phyloP scores from a whole-genome alignment of 495 filamentous ascomycete species.

The Aspergillus haitiensis region DNA sequence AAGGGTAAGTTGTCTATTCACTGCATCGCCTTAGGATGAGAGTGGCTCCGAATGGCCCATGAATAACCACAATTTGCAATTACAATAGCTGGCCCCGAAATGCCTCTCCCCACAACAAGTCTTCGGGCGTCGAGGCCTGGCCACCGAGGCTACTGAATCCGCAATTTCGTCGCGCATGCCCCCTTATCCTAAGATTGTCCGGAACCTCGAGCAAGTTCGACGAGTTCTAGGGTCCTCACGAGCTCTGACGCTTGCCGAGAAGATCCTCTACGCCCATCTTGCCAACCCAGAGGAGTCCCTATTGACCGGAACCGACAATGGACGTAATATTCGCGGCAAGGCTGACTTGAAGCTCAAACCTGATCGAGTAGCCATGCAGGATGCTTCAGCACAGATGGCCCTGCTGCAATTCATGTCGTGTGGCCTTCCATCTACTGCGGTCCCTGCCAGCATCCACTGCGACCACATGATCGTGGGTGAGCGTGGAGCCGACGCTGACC shows the following conservation, averaged over 20 bases:
- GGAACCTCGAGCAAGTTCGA: conserved; percentile 64
- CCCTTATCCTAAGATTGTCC: conserved; percentile 63
- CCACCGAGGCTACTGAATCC: conserved; percentile 36
- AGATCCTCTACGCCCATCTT: conserved; percentile 96
- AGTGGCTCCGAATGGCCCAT: background rate
- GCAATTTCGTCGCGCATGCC: conserved; percentile 52
- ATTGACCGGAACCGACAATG: conserved; percentile 75
- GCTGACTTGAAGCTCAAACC: conserved; percentile 98
- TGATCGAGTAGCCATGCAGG: conserved; percentile 97
- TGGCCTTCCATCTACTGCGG: conserved; percentile 84
- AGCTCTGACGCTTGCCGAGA: conserved; percentile 86
- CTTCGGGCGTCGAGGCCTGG: conserved; percentile 30
- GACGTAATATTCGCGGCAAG: conserved; percentile 73
- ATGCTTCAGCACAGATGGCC: conserved; percentile 98
- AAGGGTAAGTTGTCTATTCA: conserved; percentile 28
- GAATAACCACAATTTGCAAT: background rate
- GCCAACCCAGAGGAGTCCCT: conserved; percentile 84
- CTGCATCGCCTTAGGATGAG: conserved; percentile 2
- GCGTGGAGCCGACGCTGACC: conserved; percentile 82
- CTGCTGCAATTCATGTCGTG: conserved; percentile 98
- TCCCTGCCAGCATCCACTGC: conserved; percentile 96
- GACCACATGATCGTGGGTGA: conserved; percentile 97
- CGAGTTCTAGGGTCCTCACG: conserved; percentile 65
- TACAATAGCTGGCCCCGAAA: conserved; percentile 27
- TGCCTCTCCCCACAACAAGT: conserved; percentile 29